phyloP scores from a whole-genome alignment of 306 rosid genomes.

The Lotus japonicus region DNA sequence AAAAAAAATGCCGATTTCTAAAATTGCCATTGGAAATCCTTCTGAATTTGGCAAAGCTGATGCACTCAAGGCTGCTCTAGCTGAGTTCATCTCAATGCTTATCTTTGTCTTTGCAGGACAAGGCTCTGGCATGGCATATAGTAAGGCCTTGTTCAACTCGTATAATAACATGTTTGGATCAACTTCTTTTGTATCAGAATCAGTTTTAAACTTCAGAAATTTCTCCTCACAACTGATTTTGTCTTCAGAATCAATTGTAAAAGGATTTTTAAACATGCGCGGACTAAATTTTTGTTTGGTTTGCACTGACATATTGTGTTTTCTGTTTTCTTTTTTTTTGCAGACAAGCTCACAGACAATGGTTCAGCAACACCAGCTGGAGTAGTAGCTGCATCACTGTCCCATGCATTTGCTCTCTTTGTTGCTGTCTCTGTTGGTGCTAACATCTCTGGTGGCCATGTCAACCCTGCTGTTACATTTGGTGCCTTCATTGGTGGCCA shows the following conservation, averaged over 20 bases:
- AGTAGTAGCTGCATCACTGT: slow-evolving; percentile 55
- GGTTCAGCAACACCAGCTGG: slow-evolving; percentile 68
- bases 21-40: slow-evolving; percentile 47
- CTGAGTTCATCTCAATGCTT: slow-evolving; percentile 70
- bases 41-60: slow-evolving; percentile 42
- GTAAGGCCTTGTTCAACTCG: slow-evolving; percentile 29
- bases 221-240: no score
- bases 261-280: no score
- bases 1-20: slow-evolving; percentile 46
- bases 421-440: slow-evolving; percentile 72
- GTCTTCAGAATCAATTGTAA: no score
- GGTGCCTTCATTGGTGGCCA: slow-evolving; percentile 79
- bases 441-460: slow-evolving; percentile 77
- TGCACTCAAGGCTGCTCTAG: slow-evolving; percentile 55
- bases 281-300: background rate
- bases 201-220: no score
- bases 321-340: background rate
- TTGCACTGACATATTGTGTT: background rate
- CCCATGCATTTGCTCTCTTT: slow-evolving; percentile 67
- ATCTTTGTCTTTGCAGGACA: slow-evolving; percentile 77
- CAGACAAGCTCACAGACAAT: slow-evolving; percentile 57
- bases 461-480: slow-evolving; percentile 77
- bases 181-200: no score
- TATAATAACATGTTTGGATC: no score
- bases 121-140: slow-evolving; percentile 71